These are phyloP conservation scores for Stentor coeruleus DNA, from an alignment of 73 alveolate species.

Conservation along the genomic window DNA sequence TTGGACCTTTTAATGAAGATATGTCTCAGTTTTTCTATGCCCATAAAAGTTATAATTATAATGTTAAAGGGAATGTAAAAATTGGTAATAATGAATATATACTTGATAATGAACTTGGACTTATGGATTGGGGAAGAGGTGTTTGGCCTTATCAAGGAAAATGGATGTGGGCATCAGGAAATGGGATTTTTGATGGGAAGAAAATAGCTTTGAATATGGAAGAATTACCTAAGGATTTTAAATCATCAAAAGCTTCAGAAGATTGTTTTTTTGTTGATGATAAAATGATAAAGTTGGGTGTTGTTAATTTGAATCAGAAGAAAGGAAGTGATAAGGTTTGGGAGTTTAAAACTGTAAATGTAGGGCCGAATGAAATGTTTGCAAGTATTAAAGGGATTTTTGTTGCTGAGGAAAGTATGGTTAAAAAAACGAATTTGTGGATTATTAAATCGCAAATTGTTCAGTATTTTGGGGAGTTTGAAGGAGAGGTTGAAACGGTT, in stretches of 20 bases:
- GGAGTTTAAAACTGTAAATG: neutral
- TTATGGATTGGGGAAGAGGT: slow-evolving; percentile 29
- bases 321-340: neutral
- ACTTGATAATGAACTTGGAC: neutral
- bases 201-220: neutral
- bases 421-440: neutral
- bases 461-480: neutral
- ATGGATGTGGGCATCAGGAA: slow-evolving; percentile 22
- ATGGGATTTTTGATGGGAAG: neutral
- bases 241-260: neutral
- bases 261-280: neutral
- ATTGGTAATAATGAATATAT: neutral
- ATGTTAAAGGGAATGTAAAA: neutral
- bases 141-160: slow-evolving; percentile 21
- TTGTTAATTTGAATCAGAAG: neutral
- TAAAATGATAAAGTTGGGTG: neutral
- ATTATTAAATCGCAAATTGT: neutral
- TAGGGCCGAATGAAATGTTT: neutral
- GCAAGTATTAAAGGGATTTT: neutral
- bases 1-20: neutral
- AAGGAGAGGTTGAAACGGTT: neutral
- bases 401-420: neutral
- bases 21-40: neutral
- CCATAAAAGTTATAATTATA: neutral
- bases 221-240: neutral